Percentiles rank a stretch among this genome's conserved stretches.
Evolutionary conservation across 2,329 filamentous ascomycete species (phyloP).

Genomic region (Ceratocystis lukuohia): DNA sequence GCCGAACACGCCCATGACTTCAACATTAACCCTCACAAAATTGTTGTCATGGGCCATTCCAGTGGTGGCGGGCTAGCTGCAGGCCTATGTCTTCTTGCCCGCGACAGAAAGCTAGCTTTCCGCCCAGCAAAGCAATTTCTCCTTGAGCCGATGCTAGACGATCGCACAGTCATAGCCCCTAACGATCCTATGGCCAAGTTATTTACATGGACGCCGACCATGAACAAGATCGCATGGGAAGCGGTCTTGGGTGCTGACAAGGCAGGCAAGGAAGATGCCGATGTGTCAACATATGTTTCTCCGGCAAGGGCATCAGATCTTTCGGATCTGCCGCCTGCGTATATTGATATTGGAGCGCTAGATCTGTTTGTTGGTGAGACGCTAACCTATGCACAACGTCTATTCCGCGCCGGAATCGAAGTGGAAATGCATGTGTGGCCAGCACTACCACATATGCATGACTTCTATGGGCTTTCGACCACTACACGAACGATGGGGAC

Average conservation of each 20-base stretch:
- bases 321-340: constrained; percentile 27
- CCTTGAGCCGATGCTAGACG: constrained; percentile 28
- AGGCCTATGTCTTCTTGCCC: constrained; percentile 29
- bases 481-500: constrained; percentile 16
- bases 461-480: constrained; percentile 15
- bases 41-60: constrained; percentile 22
- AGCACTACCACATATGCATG: constrained; percentile 28
- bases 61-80: constrained; percentile 22
- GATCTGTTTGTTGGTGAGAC: constrained; percentile 30
- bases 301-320: constrained; percentile 23
- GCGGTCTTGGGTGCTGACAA: constrained; percentile 21
- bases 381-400: constrained; percentile 25
- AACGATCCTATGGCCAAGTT: constrained; percentile 6
- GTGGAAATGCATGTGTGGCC: constrained; percentile 32
- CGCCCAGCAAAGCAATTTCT: constrained; percentile 26
- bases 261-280: constrained; percentile 19
- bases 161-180: constrained; percentile 22
- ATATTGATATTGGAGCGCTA: constrained; percentile 29
- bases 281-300: constrained; percentile 21
- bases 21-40: constrained; percentile 21
- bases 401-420: constrained; percentile 26
- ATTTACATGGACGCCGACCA: constrained; percentile 20
- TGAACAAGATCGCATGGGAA: constrained; percentile 23
- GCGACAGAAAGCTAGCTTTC: constrained; percentile 23
- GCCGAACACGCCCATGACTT: constrained; percentile 21